Percentiles rank a stretch among this genome's conserved stretches.
These are phyloP conservation scores for Xylariaceae sp. DNA, from an alignment of 2,329 filamentous ascomycete species.

Conservation along the genomic window DNA sequence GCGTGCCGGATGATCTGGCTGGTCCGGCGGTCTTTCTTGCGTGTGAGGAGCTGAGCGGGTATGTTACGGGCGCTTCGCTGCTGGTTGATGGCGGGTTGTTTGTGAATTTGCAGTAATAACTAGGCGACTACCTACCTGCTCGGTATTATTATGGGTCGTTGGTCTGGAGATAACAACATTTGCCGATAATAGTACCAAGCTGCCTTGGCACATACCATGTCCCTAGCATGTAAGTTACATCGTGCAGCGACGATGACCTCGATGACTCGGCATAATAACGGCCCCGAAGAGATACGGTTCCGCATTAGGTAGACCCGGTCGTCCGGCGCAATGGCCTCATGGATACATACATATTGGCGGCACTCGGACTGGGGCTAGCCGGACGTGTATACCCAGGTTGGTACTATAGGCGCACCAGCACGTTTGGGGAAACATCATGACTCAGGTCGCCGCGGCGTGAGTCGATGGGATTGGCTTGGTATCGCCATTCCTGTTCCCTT, in stretches of 20 bases:
- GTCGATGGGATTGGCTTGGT: background rate
- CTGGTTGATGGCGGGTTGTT: conserved; percentile 85
- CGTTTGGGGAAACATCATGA: background rate
- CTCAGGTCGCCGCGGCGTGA: background rate
- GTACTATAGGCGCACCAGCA: background rate
- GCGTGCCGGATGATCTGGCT: conserved; percentile 66
- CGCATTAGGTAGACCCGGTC: too few relatives aligned
- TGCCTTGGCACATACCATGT: too few relatives aligned
- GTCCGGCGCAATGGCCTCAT: too few relatives aligned
- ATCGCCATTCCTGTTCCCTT: too few relatives aligned
- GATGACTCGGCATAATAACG: too few relatives aligned
- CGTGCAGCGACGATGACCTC: too few relatives aligned
- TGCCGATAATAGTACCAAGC: too few relatives aligned
- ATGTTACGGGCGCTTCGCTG: conserved; percentile 77
- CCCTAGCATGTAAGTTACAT: too few relatives aligned
- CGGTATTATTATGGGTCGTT: background rate
- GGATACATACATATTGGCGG: too few relatives aligned
- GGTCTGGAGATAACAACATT: too few relatives aligned
- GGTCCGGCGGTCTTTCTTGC: conserved; percentile 83
- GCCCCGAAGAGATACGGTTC: too few relatives aligned
- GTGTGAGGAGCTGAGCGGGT: conserved; percentile 70
- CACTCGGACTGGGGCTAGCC: too few relatives aligned
- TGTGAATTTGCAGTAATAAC: conserved; percentile 77
- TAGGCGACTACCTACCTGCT: background rate
- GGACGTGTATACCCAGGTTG: background rate